Evolutionary conservation across 495 filamentous ascomycete genomes (phyloP).

Genomic region (Glarea lozoyensis): DNA sequence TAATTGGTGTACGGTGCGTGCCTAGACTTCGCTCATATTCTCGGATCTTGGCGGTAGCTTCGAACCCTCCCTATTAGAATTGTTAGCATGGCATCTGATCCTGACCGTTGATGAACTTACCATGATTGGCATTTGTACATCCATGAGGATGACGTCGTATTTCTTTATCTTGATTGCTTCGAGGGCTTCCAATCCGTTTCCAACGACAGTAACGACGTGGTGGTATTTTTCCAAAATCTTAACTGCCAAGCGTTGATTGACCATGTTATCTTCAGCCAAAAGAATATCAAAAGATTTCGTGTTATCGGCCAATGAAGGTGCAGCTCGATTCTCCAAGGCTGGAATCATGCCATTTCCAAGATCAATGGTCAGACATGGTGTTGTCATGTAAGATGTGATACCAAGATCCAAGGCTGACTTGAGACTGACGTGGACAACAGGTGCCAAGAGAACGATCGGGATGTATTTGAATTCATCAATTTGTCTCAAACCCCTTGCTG

Average conservation of each 20-base stretch:
- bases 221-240: constrained; percentile 98
- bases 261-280: constrained; percentile 93
- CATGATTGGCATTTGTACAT: constrained; percentile 99
- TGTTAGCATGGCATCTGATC: constrained; percentile 4
- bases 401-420: constrained; percentile 93
- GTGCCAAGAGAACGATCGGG: constrained; percentile 87
- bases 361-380: constrained; percentile 89
- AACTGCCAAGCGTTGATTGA: constrained; percentile 92
- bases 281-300: constrained; percentile 95
- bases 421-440: constrained; percentile 82
- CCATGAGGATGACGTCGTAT: constrained; percentile 97
- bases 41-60: constrained; percentile 93
- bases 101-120: constrained; percentile 31
- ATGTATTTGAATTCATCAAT: constrained; percentile 97
- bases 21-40: constrained; percentile 79
- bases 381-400: constrained; percentile 98
- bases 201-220: constrained; percentile 91
- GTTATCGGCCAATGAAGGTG: constrained; percentile 84
- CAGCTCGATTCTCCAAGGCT: constrained; percentile 89
- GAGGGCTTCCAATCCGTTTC: constrained; percentile 87
- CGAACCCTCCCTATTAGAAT: constrained; percentile 76
- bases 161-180: constrained; percentile 81
- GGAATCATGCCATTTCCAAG: constrained; percentile 97
- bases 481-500: constrained; percentile 71
- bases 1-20: constrained; percentile 82